Conservation (phyloP, 805 yeast genomes). For the Millerozyma acaciae region DNA sequence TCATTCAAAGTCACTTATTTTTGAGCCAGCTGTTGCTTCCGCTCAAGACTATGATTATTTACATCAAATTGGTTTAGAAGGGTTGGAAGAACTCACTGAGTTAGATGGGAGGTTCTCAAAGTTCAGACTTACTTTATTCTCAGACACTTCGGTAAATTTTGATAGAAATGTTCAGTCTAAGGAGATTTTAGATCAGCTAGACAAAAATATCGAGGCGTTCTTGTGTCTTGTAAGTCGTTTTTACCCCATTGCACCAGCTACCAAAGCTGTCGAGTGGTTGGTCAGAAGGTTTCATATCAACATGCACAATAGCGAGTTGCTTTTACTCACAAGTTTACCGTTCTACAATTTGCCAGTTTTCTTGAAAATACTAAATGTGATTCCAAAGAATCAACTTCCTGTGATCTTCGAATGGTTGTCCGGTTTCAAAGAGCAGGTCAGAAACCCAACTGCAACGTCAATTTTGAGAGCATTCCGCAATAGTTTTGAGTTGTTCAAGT, state of each 20-base stretch:
- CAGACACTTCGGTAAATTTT: slow-evolving; percentile 71
- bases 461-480: slow-evolving; percentile 65
- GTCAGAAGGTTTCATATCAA: slow-evolving; percentile 87
- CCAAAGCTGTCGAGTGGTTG: slow-evolving; percentile 90
- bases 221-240: slow-evolving; percentile 71
- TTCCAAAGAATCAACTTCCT: slow-evolving; percentile 62
- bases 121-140: slow-evolving; percentile 71
- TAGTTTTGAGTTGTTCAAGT: slow-evolving; percentile 62
- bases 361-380: slow-evolving; percentile 67
- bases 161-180: slow-evolving; percentile 80
- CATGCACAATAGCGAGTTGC: slow-evolving; percentile 68
- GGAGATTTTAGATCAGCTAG: slow-evolving; percentile 72
- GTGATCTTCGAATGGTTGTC: slow-evolving; percentile 68
- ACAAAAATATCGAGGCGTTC: slow-evolving; percentile 71
- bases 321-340: slow-evolving; percentile 75
- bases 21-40: slow-evolving; percentile 85
- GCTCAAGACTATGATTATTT: slow-evolving; percentile 88
- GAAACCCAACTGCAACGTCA: slow-evolving; percentile 63
- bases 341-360: slow-evolving; percentile 73
- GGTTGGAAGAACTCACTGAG: slow-evolving; percentile 64
- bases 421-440: slow-evolving; percentile 61
- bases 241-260: slow-evolving; percentile 69
- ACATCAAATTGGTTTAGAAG: slow-evolving; percentile 67
- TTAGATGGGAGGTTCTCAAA: slow-evolving; percentile 72
- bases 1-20: slow-evolving; percentile 85